Evolutionary conservation across 2,329 filamentous ascomycete species (phyloP).

Genomic region (Epicoccum sorghinum): DNA sequence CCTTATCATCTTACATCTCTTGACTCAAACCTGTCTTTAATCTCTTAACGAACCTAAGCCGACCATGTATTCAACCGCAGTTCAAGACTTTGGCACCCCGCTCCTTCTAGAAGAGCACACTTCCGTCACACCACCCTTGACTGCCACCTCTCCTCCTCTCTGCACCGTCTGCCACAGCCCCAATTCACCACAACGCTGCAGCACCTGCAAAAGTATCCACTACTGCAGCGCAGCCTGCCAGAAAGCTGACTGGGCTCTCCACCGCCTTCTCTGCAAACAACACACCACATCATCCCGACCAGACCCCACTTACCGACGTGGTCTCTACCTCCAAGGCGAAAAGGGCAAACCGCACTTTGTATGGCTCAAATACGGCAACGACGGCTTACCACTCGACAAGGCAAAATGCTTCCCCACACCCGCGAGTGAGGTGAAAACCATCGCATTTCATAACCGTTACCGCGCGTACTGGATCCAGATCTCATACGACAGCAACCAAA

Average conservation of each 20-base stretch:
- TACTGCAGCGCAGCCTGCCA: constrained; percentile 19
- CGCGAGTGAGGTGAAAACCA: constrained; percentile 8
- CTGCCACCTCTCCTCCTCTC: neutral
- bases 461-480: constrained; percentile 18
- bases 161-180: constrained; percentile 15
- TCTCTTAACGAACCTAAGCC: neutral
- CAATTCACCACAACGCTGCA: constrained; percentile 9
- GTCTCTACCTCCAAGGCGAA: constrained; percentile 6
- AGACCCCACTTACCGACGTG: neutral
- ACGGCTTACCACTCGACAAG: constrained; percentile 2
- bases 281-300: neutral
- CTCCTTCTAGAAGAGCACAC: constrained; percentile 18
- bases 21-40: neutral
- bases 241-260: constrained; percentile 10
- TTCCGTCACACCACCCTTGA: neutral
- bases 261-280: constrained; percentile 18
- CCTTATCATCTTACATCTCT: too few species aligned
- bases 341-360: constrained; percentile 3
- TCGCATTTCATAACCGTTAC: constrained; percentile 18
- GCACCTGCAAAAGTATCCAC: constrained; percentile 15
- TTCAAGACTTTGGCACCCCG: constrained; percentile 16
- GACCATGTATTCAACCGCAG: neutral
- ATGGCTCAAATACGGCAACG: constrained; percentile 1
- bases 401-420: constrained; percentile 9
- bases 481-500: constrained; percentile 18